Conservation (phyloP, 495 filamentous ascomycete species). For the Aspergillus incahuasiensis region DNA sequence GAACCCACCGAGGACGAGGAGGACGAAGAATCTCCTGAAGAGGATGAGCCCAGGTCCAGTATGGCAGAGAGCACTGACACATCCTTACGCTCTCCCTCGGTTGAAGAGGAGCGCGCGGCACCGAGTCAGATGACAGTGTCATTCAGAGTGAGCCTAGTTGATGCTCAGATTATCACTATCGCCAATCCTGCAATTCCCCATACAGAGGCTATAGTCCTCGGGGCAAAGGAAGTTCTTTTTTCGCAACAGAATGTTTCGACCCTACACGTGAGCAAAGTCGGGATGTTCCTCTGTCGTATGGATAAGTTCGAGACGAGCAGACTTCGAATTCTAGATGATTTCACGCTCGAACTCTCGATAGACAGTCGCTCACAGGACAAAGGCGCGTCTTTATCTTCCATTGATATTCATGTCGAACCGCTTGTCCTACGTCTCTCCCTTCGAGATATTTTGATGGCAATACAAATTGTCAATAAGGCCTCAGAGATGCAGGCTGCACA, state of each 20-base stretch:
- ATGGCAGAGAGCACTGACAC: slow-evolving; percentile 28
- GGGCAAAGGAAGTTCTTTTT: slow-evolving; percentile 87
- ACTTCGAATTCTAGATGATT: slow-evolving; percentile 90
- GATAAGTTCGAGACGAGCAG: slow-evolving; percentile 85
- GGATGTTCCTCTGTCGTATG: slow-evolving; percentile 99
- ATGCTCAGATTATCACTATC: slow-evolving; percentile 92
- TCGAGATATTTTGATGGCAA: slow-evolving; percentile 87
- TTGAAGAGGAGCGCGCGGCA: slow-evolving; percentile 19
- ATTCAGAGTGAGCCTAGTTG: slow-evolving; percentile 88
- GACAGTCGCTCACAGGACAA: slow-evolving; percentile 68
- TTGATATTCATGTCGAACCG: slow-evolving; percentile 84
- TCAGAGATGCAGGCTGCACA: slow-evolving; percentile 70
- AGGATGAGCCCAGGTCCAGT: slow-evolving; percentile 58
- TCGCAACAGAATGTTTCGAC: slow-evolving; percentile 93
- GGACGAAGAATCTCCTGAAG: slow-evolving; percentile 51
- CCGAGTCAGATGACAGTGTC: slow-evolving; percentile 65
- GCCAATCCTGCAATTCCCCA: slow-evolving; percentile 85
- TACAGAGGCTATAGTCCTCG: slow-evolving; percentile 93
- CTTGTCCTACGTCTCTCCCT: slow-evolving; percentile 89
- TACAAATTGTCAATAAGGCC: slow-evolving; percentile 89
- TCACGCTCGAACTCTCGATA: slow-evolving; percentile 84
- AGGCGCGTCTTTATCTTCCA: slow-evolving; percentile 64
- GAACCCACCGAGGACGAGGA: slow-evolving; percentile 53
- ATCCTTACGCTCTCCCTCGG: slow-evolving; percentile 20
- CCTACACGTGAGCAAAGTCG: slow-evolving; percentile 84